Percentiles rank a stretch among this genome's conserved stretches.
These are phyloP conservation scores for Pterulicium gracile DNA, from an alignment of 1,284 basidiomycete species.

Conservation along the genomic window DNA sequence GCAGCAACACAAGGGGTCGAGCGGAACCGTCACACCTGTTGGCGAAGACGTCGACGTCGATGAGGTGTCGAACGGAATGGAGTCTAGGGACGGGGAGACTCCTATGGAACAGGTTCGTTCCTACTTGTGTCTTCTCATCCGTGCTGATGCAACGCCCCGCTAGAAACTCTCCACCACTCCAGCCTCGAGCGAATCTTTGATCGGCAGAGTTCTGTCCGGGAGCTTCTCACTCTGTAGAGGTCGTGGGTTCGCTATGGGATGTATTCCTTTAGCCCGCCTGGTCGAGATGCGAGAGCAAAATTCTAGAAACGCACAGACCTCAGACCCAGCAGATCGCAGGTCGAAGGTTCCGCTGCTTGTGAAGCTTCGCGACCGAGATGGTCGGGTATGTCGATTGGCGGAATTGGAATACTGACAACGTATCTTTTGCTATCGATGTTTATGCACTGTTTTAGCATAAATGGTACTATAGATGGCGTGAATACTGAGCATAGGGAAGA, in stretches of 20 bases:
- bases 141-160: slow-evolving; percentile 2
- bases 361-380: slow-evolving; percentile 32
- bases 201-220: slow-evolving; percentile 77
- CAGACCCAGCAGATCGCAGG: slow-evolving; percentile 9
- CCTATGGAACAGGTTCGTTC: slow-evolving; percentile 10
- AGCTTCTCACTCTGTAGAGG: slow-evolving; percentile 71
- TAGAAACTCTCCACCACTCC: slow-evolving; percentile 34
- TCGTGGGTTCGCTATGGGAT: slow-evolving; percentile 63
- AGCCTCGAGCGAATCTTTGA: slow-evolving; percentile 32
- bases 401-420: slow-evolving; percentile 27
- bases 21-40: too few relatives aligned
- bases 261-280: slow-evolving; percentile 46
- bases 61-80: slow-evolving; percentile 13
- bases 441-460: too few relatives aligned
- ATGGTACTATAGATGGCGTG: too few relatives aligned
- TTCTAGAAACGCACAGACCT: too few relatives aligned
- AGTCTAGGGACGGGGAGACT: too few relatives aligned
- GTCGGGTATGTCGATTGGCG: slow-evolving; percentile 33
- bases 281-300: slow-evolving; percentile 42
- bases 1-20: slow-evolving; percentile 20
- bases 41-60: slow-evolving; percentile 7
- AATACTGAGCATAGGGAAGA: too few relatives aligned
- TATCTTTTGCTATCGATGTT: too few relatives aligned
- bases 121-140: slow-evolving; percentile 4
- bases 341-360: slow-evolving; percentile 1